Percentiles rank a stretch among this genome's conserved stretches.
Evolutionary conservation across 2,329 filamentous ascomycete species (phyloP).

Genomic region (Cladorrhinum sp.): DNA sequence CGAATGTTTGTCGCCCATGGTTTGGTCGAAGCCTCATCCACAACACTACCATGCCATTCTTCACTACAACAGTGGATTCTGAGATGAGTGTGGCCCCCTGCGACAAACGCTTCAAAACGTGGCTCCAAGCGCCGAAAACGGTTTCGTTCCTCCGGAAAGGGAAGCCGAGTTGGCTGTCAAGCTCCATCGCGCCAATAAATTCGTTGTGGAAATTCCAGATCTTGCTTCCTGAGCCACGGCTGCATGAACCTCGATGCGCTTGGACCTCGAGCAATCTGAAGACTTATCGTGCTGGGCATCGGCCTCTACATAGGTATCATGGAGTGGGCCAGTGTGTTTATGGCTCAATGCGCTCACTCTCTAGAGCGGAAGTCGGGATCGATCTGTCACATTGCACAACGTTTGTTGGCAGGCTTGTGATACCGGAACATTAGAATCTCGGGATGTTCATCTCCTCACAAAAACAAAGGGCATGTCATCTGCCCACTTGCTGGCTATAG

Average conservation of each 20-base stretch:
- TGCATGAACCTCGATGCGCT: conserved; percentile 20
- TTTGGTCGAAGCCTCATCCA: too few relatives aligned
- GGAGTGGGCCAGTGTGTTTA: neutral
- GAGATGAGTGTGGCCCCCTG: neutral
- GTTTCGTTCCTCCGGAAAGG: conserved; percentile 5
- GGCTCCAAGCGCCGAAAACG: conserved; percentile 1
- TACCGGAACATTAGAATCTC: conserved; percentile 11
- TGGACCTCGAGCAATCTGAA: conserved; percentile 15
- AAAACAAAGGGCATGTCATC: conserved; percentile 14
- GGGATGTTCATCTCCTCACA: conserved; percentile 9
- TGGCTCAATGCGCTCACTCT: conserved; percentile 2
- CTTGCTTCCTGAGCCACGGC: conserved; percentile 12
- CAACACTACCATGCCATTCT: too few relatives aligned
- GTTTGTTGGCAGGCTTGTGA: neutral
- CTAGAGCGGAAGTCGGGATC: neutral
- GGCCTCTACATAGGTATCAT: neutral
- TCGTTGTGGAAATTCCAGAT: conserved; percentile 11
- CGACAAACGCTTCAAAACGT: too few relatives aligned
- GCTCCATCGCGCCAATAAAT: neutral
- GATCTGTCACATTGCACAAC: neutral
- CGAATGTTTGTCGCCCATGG: too few relatives aligned
- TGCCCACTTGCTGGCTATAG: conserved; percentile 19
- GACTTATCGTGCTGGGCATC: neutral
- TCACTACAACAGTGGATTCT: neutral
- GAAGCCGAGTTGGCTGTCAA: conserved; percentile 5